A percentile compares a stretch with the other conserved stretches of the same genome.
These are phyloP conservation scores for Leccinum angustisporum DNA, from an alignment of 1,284 basidiomycete species.

Conservation along the genomic window DNA sequence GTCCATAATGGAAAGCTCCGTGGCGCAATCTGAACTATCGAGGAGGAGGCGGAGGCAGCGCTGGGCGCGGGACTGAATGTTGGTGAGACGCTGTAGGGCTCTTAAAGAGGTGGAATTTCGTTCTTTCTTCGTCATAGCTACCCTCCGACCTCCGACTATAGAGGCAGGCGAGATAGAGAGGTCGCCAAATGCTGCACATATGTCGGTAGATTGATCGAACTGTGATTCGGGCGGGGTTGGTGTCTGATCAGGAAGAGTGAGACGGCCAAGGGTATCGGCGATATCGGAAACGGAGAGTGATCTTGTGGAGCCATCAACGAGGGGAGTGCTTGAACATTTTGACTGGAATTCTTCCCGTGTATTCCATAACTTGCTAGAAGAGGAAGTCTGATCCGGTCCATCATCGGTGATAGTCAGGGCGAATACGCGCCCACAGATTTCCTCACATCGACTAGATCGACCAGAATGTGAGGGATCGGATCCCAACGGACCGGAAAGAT, in stretches of 20 bases:
- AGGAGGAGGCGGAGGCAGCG: background rate
- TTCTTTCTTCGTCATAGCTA: background rate
- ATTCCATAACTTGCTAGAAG: background rate
- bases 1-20: background rate
- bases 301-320: background rate
- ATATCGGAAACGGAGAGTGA: background rate
- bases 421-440: background rate
- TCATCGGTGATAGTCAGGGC: background rate
- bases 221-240: background rate
- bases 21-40: background rate
- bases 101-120: background rate
- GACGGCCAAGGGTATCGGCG: background rate
- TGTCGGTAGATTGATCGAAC: background rate
- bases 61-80: background rate
- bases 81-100: background rate
- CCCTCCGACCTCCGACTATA: background rate
- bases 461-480: background rate
- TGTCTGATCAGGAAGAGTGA: background rate
- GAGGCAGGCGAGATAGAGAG: background rate
- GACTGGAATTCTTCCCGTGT: background rate
- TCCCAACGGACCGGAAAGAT: no score
- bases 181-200: background rate
- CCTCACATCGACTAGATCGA: background rate
- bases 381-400: background rate
- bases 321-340: background rate